Evolutionary conservation across 2,329 filamentous ascomycete species (phyloP).

Genomic region (Stemphylium vesicarium): DNA sequence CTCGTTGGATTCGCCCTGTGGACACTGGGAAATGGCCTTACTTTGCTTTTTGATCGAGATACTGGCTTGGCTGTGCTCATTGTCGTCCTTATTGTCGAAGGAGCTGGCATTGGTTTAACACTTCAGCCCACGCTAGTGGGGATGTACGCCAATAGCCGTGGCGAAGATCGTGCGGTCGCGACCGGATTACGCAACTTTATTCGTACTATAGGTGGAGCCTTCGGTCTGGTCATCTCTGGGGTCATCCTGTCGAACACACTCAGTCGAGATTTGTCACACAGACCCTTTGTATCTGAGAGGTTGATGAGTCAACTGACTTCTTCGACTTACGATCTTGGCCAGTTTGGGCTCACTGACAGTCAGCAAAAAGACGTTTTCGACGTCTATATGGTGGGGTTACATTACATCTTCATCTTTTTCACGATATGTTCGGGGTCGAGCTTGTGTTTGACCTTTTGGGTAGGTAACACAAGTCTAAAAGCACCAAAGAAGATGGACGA

Average conservation of each 20-base stretch:
- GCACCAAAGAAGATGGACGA: slow-evolving; percentile 25
- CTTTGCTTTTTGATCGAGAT: slow-evolving; percentile 58
- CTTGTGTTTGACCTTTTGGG: slow-evolving; percentile 25
- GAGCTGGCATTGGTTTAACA: slow-evolving; percentile 55
- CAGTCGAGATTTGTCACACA: slow-evolving; percentile 10
- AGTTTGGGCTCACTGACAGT: slow-evolving; percentile 11
- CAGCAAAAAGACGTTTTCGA: slow-evolving; percentile 18
- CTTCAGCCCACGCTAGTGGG: slow-evolving; percentile 64
- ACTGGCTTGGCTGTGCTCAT: slow-evolving; percentile 56
- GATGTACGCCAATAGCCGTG: slow-evolving; percentile 57
- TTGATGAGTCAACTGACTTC: slow-evolving; percentile 26
- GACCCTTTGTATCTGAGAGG: slow-evolving; percentile 15
- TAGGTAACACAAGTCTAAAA: slow-evolving; percentile 32
- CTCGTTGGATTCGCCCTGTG: slow-evolving; percentile 51
- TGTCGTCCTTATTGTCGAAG: slow-evolving; percentile 59
- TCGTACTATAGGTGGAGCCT: slow-evolving; percentile 63
- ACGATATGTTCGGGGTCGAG: slow-evolving; percentile 22
- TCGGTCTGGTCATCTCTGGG: slow-evolving; percentile 61
- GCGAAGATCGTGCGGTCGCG: slow-evolving; percentile 65
- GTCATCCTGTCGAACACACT: slow-evolving; percentile 28
- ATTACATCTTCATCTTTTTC: slow-evolving; percentile 30
- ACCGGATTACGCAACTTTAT: slow-evolving; percentile 69
- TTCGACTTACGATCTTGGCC: slow-evolving; percentile 26
- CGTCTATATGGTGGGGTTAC: slow-evolving; percentile 27
- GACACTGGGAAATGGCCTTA: slow-evolving; percentile 61